Conservation (phyloP, 208 protist genomes). For the Leptomonas pyrrhocoris region DNA sequence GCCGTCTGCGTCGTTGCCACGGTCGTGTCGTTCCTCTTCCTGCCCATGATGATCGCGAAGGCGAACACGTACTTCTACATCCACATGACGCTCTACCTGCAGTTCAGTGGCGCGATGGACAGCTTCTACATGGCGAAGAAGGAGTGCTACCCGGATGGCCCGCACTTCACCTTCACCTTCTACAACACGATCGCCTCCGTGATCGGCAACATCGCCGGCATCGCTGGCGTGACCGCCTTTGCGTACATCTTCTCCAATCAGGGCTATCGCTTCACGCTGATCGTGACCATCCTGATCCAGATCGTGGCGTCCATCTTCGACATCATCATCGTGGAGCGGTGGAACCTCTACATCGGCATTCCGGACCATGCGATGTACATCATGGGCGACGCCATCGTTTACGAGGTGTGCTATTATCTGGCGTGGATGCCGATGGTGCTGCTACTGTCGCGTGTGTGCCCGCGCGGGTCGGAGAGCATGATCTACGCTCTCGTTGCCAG, state of each 20-base stretch:
- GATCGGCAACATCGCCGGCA: conserved; percentile 46
- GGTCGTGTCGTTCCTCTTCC: conserved; percentile 31
- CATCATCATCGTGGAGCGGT: conserved; percentile 58
- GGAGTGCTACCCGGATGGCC: conserved; percentile 36
- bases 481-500: conserved; percentile 78
- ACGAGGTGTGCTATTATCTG: conserved; percentile 58
- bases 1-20: conserved; percentile 29
- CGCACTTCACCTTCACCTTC: conserved; percentile 51
- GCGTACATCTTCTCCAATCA: conserved; percentile 55
- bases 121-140: conserved; percentile 42
- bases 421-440: conserved; percentile 76
- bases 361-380: conserved; percentile 73
- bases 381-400: conserved; percentile 61
- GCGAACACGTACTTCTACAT: conserved; percentile 54
- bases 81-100: conserved; percentile 46
- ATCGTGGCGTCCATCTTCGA: conserved; percentile 50
- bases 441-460: conserved; percentile 81
- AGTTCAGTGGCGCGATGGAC: conserved; percentile 48
- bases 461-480: conserved; percentile 78
- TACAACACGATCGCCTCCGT: conserved; percentile 44
- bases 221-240: conserved; percentile 51
- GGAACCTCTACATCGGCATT: conserved; percentile 58
- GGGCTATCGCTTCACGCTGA: conserved; percentile 41
- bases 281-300: conserved; percentile 34
- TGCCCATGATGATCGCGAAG: conserved; percentile 52